Evolutionary conservation across 352 stramenopile species (phyloP).

Genomic region (Globisporangium emineosum): DNA sequence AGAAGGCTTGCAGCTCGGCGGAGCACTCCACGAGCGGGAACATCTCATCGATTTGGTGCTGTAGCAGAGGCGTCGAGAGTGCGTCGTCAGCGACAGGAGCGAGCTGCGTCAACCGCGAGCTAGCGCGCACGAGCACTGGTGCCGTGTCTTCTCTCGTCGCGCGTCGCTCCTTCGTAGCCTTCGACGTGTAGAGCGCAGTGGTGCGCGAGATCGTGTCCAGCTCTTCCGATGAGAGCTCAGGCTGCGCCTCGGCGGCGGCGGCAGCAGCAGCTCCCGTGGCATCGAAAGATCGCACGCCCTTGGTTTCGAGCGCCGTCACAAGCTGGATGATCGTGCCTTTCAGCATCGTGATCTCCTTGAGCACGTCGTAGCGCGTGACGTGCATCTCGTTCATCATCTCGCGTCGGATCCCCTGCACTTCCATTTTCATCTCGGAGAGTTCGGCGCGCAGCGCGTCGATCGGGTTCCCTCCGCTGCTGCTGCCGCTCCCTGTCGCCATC

Average conservation of each 20-base stretch:
- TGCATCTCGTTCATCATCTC: constrained; percentile 88
- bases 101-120: constrained; percentile 50
- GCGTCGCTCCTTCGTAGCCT: constrained; percentile 46
- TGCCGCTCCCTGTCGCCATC: constrained; percentile 13
- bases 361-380: constrained; percentile 75
- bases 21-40: constrained; percentile 76
- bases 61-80: constrained; percentile 58
- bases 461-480: constrained; percentile 14
- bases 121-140: constrained; percentile 27
- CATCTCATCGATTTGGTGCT: constrained; percentile 78
- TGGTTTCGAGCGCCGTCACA: constrained; percentile 28
- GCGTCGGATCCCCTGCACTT: constrained; percentile 63
- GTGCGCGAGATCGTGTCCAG: constrained; percentile 40
- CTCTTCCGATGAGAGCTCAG: constrained; percentile 38
- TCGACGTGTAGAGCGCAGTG: constrained; percentile 48
- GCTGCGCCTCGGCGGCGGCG: constrained; percentile 12
- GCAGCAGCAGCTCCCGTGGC: constrained; percentile 2
- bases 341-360: constrained; percentile 83
- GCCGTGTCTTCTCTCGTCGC: constrained; percentile 29
- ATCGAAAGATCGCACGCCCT: constrained; percentile 14
- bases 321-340: constrained; percentile 75
- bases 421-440: constrained; percentile 56
- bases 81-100: constrained; percentile 63
- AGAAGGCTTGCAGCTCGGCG: constrained; percentile 40
- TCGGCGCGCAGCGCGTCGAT: constrained; percentile 46